phyloP scores from a whole-genome alignment of 805 yeast species.

The Teunomyces kruisii region DNA sequence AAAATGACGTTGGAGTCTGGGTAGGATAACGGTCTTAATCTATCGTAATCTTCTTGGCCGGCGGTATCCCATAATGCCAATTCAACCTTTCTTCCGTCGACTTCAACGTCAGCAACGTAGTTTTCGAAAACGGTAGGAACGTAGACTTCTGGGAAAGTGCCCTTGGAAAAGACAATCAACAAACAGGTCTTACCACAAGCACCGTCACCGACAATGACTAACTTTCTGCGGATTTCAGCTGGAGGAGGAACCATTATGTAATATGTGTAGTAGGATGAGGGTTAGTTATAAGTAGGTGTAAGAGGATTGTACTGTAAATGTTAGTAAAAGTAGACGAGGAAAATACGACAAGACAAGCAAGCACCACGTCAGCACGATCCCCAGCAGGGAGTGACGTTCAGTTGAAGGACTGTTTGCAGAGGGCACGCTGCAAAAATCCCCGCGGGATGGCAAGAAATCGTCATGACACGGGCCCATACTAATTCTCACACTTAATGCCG shows the following conservation, averaged over 20 bases:
- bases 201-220: conserved; percentile 33
- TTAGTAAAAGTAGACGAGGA: not conserved
- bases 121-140: conserved; percentile 76
- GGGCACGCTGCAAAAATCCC: no score
- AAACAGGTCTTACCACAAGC: conserved; percentile 34
- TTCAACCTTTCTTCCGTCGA: conserved; percentile 54
- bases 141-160: conserved; percentile 31
- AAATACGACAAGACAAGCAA: no score
- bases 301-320: not conserved
- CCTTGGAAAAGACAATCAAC: conserved; percentile 31
- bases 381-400: no score
- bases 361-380: no score
- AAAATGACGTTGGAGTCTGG: conserved; percentile 38
- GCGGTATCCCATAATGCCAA: conserved; percentile 51
- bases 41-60: conserved; percentile 90
- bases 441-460: no score
- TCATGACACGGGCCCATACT: no score
- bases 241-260: conserved; percentile 43
- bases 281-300: not conserved
- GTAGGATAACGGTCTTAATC: conserved; percentile 43
- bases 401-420: no score
- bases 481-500: no score
- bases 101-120: conserved; percentile 92
- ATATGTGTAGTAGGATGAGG: not conserved
- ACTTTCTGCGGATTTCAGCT: conserved; percentile 39